Evolutionary conservation across 148 eudicot species (phyloP), one percentile per base, ranked within the genome.

Genomic region (Persicaria tinctoria): DNA sequence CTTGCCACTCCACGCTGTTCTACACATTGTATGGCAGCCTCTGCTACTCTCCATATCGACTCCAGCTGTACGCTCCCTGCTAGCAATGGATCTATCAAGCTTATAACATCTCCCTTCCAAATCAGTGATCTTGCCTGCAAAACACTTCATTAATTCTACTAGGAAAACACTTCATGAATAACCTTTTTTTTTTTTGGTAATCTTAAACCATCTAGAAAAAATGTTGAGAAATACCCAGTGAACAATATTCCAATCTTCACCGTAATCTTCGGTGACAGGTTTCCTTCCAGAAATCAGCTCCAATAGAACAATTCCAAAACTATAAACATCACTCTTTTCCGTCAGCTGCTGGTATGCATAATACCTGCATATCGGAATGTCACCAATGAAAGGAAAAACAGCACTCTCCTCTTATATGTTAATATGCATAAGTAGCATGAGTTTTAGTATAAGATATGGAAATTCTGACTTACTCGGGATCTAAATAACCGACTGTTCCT

Each of bases 401-500:
- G 16, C 70, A 64, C 3, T 10, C 4, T 13, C 5, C 47, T 44
- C 17, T 7, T 17, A 66, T 46, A 17, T 66, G 18, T 11, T 12
- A 64, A 41, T 12, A 64, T 64, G 45, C 46, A 14, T 41, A 38
- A 41, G 41, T 60, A 60, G 27, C 27, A 56, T 23, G 66, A 20
- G 7, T 20, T 59, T 60, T 23, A 60, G 38, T 60, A 7, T 12
- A 13, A 1, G 1, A 60, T 8, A 64, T 32, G 46, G 70, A 38
- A 38, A 12, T 38, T 41, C 46, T 80, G n/a, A 54, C 91, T 86
- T 87, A 95, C 99, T 90, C 99, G 5, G 99, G 99, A 76, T 95
- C 99, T 75, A 92, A 84, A 77, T 95, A 95, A 73, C 97, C 99
- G 14, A 90, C 81, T 68, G 99, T 92, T 87, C 99, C 99, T 80